Evolutionary conservation across 257 asterid species (phyloP).

Genomic region (Plantago major): DNA sequence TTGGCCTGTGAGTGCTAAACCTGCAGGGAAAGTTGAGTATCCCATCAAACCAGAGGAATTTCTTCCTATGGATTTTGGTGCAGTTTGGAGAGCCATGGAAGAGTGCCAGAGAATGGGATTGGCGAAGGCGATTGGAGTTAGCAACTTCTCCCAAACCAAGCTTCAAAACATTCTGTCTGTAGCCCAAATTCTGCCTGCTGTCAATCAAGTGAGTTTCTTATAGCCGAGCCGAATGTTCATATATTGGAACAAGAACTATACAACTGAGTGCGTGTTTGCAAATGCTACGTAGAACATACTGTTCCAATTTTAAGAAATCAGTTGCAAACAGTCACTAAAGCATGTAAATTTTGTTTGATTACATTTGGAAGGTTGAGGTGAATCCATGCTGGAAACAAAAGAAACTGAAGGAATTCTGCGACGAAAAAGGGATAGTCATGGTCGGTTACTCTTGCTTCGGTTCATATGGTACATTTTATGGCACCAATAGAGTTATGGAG

Average conservation of each 20-base stretch:
- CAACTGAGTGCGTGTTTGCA: too few species aligned
- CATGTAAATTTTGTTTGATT: background rate
- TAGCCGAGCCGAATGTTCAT: background rate
- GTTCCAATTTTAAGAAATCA: too few species aligned
- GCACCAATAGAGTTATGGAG: slow-evolving; percentile 51
- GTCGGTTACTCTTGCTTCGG: slow-evolving; percentile 60
- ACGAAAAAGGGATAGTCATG: slow-evolving; percentile 36
- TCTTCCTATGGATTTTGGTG: slow-evolving; percentile 23
- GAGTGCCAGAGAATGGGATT: slow-evolving; percentile 37
- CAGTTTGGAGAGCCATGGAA: slow-evolving; percentile 47
- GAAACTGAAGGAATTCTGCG: slow-evolving; percentile 59
- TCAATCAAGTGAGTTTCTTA: slow-evolving; percentile 46
- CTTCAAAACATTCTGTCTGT: slow-evolving; percentile 24
- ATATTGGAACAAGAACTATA: background rate
- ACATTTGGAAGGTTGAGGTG: slow-evolving; percentile 54
- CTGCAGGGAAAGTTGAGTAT: slow-evolving; percentile 24
- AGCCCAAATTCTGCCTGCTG: slow-evolving; percentile 55
- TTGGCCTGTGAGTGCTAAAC: slow-evolving; percentile 41
- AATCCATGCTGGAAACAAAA: slow-evolving; percentile 78
- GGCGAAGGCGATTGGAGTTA: slow-evolving; percentile 38
- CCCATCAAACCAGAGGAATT: slow-evolving; percentile 37
- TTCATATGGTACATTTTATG: slow-evolving; percentile 50
- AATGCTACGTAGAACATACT: too few species aligned
- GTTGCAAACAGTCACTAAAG: background rate
- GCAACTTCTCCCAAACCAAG: slow-evolving; percentile 41